Evolutionary conservation across 257 asterid genomes (phyloP).

Genomic region (Plantago ovata): DNA sequence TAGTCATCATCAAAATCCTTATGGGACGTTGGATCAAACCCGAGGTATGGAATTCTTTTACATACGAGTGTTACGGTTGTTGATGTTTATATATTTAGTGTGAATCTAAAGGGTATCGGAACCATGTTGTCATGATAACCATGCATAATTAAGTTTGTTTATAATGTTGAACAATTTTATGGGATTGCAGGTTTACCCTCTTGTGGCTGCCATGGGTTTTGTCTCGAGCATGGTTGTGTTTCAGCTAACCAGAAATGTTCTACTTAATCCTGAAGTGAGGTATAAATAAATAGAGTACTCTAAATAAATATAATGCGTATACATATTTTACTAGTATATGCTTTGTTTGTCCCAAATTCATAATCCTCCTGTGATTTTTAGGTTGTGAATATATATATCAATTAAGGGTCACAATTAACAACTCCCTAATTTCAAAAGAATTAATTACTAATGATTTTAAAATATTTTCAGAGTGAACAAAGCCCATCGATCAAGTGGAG

Average conservation of each 20-base stretch:
- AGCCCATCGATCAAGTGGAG: slow-evolving; percentile 40
- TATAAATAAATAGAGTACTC: no score
- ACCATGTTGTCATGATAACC: not conserved
- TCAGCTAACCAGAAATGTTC: slow-evolving; percentile 66
- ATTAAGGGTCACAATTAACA: not conserved
- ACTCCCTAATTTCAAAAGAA: no score
- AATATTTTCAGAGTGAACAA: slow-evolving; percentile 53
- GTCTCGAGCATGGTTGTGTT: slow-evolving; percentile 66
- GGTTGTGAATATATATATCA: no score
- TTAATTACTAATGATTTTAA: not conserved
- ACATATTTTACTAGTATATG: no score
- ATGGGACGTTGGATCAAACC: slow-evolving; percentile 93
- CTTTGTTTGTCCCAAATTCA: no score
- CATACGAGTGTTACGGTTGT: not conserved
- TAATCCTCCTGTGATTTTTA: no score
- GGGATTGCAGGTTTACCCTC: slow-evolving; percentile 64
- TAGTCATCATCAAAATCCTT: not conserved
- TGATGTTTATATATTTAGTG: not conserved
- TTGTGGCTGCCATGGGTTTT: slow-evolving; percentile 75
- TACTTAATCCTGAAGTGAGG: slow-evolving; percentile 80
- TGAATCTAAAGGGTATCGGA: not conserved
- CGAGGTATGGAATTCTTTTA: slow-evolving; percentile 39
- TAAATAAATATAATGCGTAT: no score
- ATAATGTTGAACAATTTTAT: not conserved
- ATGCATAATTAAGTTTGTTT: not conserved